Evolutionary conservation across 106 monocot species (phyloP), one percentile per base, ranked within the genome.

Genomic region (Iris macrosiphon): DNA sequence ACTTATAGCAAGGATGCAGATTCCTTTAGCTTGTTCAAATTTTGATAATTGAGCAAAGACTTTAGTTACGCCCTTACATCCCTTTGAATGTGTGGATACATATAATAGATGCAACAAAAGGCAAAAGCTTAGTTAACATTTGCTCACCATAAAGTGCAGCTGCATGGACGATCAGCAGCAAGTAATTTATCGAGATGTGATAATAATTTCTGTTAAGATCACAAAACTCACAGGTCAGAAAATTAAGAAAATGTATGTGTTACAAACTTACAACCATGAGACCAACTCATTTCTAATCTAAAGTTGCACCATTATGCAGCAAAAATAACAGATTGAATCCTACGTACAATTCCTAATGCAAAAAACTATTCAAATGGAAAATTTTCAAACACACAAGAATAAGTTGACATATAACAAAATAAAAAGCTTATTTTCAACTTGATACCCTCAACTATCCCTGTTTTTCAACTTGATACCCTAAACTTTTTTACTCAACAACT

Each of bases 81-180:
- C 19, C 4, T 18, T 53, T 15, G 29, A 50, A 29, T 53, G 32
- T 29, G 11, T 39, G 21, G 24, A 56, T 56, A 18, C 23, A 32
- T 13, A 42, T 43, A 40, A 17, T 40, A 28, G 8, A 40, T 59
- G 25, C 9, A 38, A 37, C 6, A 51, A 23, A 23, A 66, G 39
- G 7, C 12, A 22, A 63, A 38, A 40, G 24, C 9, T 6, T 60
- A n/a, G 6, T 33, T 50, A 14, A 32, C 5, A 24, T 48, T 23
- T 35, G 42, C 78, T 82, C 65, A 92, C 92, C 92, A 92, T 59
- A 92, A 70, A 40, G 8, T 64, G 53, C 72, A 67, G 49, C 65
- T 48, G 57, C 76, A 86, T 65, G 92, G 92, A 8, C 58, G 70
- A 39, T 92, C 79, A 52, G 79, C 72, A 61, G 77, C 48, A 71